Conservation (phyloP, 371 early-diverging fungal species). For the Rhizomucor miehei region DNA sequence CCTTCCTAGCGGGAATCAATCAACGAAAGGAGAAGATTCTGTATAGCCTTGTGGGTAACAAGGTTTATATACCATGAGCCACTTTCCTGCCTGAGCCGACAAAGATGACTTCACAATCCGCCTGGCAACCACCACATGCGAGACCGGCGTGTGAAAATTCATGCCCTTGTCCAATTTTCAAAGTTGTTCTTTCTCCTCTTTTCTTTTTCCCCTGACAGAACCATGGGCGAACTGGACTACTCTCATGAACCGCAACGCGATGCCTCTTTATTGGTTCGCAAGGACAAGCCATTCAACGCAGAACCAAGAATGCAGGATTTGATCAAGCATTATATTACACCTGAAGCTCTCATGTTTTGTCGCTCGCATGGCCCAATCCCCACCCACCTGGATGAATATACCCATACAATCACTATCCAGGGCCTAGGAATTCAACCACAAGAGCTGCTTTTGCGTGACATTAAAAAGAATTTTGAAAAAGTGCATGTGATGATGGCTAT, state of each 20-base stretch:
- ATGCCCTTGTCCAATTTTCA: too few relatives aligned
- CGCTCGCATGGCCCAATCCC: constrained; percentile 91
- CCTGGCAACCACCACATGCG: too few relatives aligned
- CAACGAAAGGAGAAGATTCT: too few relatives aligned
- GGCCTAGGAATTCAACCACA: constrained; percentile 33
- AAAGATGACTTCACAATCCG: too few relatives aligned
- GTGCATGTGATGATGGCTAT: constrained; percentile 37
- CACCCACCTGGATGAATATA: constrained; percentile 41
- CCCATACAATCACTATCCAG: constrained; percentile 42
- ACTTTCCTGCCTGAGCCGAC: too few relatives aligned
- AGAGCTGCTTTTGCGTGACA: constrained; percentile 29
- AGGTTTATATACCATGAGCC: too few relatives aligned
- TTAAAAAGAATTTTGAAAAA: constrained; percentile 28
- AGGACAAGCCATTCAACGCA: constrained; percentile 56
- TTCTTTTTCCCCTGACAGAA: too few relatives aligned
- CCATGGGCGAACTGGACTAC: constrained; percentile 26
- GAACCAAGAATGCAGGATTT: constrained; percentile 49
- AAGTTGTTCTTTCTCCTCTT: too few relatives aligned
- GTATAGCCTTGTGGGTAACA: too few relatives aligned
- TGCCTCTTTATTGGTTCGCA: constrained; percentile 33
- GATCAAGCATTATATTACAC: constrained; percentile 54
- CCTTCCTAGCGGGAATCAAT: too few relatives aligned
- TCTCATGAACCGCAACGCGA: constrained; percentile 27
- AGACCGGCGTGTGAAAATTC: too few relatives aligned
- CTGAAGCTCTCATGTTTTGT: constrained; percentile 50